Percentiles rank a stretch among this genome's conserved stretches.
Evolutionary conservation across 2,329 filamentous ascomycete genomes (phyloP).

Genomic region (Aspergillus nomiae): DNA sequence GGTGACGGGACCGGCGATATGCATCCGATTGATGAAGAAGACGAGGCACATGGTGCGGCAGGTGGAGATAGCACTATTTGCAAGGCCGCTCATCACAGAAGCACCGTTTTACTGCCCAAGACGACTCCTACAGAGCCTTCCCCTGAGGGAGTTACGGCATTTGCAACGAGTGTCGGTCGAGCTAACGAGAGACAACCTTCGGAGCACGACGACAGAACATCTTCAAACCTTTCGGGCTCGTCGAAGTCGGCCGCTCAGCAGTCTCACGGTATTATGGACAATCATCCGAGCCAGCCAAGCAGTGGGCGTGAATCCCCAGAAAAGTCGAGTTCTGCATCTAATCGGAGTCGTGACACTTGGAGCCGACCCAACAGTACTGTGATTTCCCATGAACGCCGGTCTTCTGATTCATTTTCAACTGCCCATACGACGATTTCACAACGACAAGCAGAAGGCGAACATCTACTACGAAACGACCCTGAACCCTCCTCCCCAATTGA

Average conservation of each 20-base stretch:
- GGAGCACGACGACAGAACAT: constrained; percentile 57
- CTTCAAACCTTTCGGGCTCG: constrained; percentile 57
- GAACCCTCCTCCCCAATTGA: constrained; percentile 30
- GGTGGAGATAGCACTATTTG: constrained; percentile 22
- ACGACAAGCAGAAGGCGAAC: constrained; percentile 55
- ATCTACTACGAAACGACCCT: constrained; percentile 50
- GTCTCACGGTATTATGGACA: constrained; percentile 22
- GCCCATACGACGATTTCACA: constrained; percentile 52
- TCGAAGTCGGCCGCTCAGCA: constrained; percentile 38
- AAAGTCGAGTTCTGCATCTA: constrained; percentile 22
- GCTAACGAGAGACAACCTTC: constrained; percentile 41
- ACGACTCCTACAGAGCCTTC: constrained; percentile 10
- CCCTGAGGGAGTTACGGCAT: constrained; percentile 1
- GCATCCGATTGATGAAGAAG: constrained; percentile 66
- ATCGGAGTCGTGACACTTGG: constrained; percentile 23
- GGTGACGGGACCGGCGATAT: constrained; percentile 57
- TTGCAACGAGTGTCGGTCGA: constrained; percentile 1
- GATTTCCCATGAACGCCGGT: constrained; percentile 38
- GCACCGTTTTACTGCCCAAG: background rate
- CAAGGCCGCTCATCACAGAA: background rate
- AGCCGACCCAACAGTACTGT: constrained; percentile 28
- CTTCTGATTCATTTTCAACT: constrained; percentile 55
- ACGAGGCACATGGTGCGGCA: constrained; percentile 44
- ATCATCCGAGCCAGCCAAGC: constrained; percentile 24
- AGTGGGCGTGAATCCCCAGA: constrained; percentile 31